Conservation (phyloP, 805 yeast species). For the Yamadazyma takamatsuzukensis region DNA sequence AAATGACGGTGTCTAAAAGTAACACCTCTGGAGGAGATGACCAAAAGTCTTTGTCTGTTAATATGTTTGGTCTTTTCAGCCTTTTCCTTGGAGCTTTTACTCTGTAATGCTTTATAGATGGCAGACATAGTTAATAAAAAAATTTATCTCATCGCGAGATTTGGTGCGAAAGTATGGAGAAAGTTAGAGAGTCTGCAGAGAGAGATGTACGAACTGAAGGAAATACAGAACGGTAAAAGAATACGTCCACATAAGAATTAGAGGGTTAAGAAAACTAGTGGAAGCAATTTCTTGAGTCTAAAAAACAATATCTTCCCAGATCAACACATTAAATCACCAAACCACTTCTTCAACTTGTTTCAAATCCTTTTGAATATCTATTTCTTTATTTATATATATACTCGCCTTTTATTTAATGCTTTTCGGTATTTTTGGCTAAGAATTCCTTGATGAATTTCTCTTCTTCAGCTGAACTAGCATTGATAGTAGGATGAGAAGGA, state of each 20-base stretch:
- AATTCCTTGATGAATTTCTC: conserved; percentile 73
- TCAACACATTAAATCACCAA: no score
- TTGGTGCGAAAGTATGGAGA: no score
- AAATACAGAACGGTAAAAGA: no score
- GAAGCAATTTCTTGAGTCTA: no score
- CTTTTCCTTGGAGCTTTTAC: conserved; percentile 44
- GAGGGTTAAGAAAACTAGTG: no score
- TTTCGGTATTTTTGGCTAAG: conserved; percentile 52
- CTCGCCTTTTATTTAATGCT: conserved; percentile 24
- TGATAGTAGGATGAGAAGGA: conserved; percentile 62
- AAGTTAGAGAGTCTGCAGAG: no score
- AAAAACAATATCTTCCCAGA: no score
- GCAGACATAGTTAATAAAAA: conserved; percentile 33
- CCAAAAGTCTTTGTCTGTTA: conserved; percentile 83
- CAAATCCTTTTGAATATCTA: background rate
- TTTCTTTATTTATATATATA: background rate
- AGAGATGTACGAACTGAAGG: no score
- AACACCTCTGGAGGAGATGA: conserved; percentile 92
- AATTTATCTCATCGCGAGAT: conserved; percentile 13
- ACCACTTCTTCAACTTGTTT: no score
- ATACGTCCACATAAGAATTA: no score
- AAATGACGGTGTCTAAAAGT: conserved; percentile 94
- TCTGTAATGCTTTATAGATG: conserved; percentile 43
- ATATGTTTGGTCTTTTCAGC: conserved; percentile 50
- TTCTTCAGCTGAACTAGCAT: conserved; percentile 82